Conservation (phyloP, 1,284 basidiomycete genomes). For the Puccinia polysora region DNA sequence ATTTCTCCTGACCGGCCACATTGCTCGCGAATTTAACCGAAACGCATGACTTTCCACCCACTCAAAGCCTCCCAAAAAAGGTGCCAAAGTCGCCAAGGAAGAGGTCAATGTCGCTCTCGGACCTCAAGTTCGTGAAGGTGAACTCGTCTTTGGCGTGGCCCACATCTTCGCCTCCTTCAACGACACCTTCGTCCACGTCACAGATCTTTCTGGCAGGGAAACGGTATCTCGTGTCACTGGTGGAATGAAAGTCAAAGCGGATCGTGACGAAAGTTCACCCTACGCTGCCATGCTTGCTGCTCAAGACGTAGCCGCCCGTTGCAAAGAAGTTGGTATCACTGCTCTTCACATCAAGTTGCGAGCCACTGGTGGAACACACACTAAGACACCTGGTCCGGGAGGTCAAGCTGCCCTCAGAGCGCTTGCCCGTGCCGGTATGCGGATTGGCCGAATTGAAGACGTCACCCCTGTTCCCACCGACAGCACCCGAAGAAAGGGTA, state of each 20-base stretch:
- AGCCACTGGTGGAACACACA: constrained; percentile 96
- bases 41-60: background rate
- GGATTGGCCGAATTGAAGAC: constrained; percentile 91
- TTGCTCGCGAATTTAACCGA: background rate
- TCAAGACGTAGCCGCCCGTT: constrained; percentile 90
- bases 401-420: constrained; percentile 97
- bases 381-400: constrained; percentile 97
- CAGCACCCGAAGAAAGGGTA: constrained; percentile 87
- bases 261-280: constrained; percentile 98
- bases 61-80: constrained; percentile 37
- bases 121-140: constrained; percentile 88
- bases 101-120: constrained; percentile 76
- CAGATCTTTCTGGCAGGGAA: constrained; percentile 98
- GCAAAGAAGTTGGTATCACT: constrained; percentile 97
- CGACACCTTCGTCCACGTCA: constrained; percentile 99
- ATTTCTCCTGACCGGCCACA: background rate
- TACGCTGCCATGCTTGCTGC: constrained; percentile 99
- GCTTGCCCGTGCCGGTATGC: constrained; percentile 96
- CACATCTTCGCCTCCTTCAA: constrained; percentile 96
- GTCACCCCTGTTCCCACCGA: constrained; percentile 97
- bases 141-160: constrained; percentile 82
- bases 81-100: constrained; percentile 61
- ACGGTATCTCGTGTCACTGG: constrained; percentile 97
- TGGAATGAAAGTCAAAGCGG: constrained; percentile 99
- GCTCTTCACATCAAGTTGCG: constrained; percentile 97